phyloP scores from a whole-genome alignment of 2,329 filamentous ascomycete species.

The Xenosphaeropsis pyriputrescens region DNA sequence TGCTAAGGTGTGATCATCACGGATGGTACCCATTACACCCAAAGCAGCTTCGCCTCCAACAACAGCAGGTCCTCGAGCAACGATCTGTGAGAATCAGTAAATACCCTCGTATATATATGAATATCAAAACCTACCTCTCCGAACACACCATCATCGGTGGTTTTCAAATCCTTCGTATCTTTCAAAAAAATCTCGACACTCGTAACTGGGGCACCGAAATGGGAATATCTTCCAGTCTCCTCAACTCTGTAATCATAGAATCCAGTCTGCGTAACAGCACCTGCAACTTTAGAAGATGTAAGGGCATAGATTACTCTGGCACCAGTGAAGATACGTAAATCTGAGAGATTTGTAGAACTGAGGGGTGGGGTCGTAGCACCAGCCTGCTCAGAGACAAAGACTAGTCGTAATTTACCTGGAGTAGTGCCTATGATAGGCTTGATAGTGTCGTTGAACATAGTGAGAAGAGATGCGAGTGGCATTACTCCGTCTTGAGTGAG shows the following conservation, averaged over 20 bases:
- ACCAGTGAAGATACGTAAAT: slow-evolving; percentile 68
- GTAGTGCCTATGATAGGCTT: slow-evolving; percentile 43
- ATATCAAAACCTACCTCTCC: slow-evolving; percentile 40
- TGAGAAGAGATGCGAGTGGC: slow-evolving; percentile 48
- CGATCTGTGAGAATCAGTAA: slow-evolving; percentile 34
- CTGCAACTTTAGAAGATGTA: slow-evolving; percentile 69
- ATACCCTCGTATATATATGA: not conserved
- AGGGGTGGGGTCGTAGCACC: slow-evolving; percentile 49
- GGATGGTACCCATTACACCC: slow-evolving; percentile 48
- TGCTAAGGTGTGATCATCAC: slow-evolving; percentile 59
- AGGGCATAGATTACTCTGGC: slow-evolving; percentile 77
- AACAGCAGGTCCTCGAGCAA: slow-evolving; percentile 60
- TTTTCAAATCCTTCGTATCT: slow-evolving; percentile 44
- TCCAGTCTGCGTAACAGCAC: slow-evolving; percentile 75
- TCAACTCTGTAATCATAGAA: slow-evolving; percentile 70
- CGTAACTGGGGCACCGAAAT: slow-evolving; percentile 74
- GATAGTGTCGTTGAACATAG: slow-evolving; percentile 42
- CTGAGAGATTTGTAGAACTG: slow-evolving; percentile 55
- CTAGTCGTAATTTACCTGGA: slow-evolving; percentile 63
- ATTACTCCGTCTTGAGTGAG: slow-evolving; percentile 60
- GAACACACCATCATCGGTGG: slow-evolving; percentile 42
- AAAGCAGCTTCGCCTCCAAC: slow-evolving; percentile 49
- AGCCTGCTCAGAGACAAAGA: slow-evolving; percentile 65
- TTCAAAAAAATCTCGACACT: slow-evolving; percentile 65
- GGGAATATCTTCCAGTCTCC: slow-evolving; percentile 29